Evolutionary conservation across 1,284 basidiomycete genomes (phyloP), one percentile per base, ranked within the genome.

Genomic region (Pseudozyma pruni): DNA sequence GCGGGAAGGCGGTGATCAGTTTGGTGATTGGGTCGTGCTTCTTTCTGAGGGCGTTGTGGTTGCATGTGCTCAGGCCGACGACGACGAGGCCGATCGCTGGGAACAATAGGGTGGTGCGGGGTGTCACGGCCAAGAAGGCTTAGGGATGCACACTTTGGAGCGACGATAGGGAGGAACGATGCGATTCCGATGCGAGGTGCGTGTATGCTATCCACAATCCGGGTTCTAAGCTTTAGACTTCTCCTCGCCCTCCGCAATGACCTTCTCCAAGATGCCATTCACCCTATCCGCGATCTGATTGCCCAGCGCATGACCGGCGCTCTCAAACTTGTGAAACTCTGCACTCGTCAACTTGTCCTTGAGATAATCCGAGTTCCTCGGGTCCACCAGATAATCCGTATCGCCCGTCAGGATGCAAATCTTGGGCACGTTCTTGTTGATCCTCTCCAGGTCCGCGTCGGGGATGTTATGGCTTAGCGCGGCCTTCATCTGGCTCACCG

Each of bases 371-470:
- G 89, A 90, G 64, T 90, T 87, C 2, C 75, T 72, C 0, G 88
- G 85, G 16, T 85, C 76, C 22, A 94, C 87, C 3, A 94, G 83
- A 43, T 88, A 74, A 78, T 94, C 92, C 2, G 87, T 82, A 70
- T 92, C 89, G 2, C 92, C 93, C 0, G 88, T 90, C 16, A 92
- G 76, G 62, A 94, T 89, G 13, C 86, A 67, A 4, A 92, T 86
- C 34, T 72, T 87, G 10, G 87, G 86, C 14, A 93, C 86, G 3
- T 83, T 83, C 0, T 80, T 76, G 2, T 89, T 87, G 42, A 94
- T 88, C 32, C 75, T 75, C 6, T 81, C 80, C 13, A 93, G 85
- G 1, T 87, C 86, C 0, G 85, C 85, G 0, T 86, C 83, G 3
- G 85, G 81, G 50, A 93, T 88, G 52, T 86, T 78, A 78, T 94